Evolutionary conservation across 345 rosid species (phyloP), one percentile per base, ranked within the genome.

Genomic region (Populus alba): DNA sequence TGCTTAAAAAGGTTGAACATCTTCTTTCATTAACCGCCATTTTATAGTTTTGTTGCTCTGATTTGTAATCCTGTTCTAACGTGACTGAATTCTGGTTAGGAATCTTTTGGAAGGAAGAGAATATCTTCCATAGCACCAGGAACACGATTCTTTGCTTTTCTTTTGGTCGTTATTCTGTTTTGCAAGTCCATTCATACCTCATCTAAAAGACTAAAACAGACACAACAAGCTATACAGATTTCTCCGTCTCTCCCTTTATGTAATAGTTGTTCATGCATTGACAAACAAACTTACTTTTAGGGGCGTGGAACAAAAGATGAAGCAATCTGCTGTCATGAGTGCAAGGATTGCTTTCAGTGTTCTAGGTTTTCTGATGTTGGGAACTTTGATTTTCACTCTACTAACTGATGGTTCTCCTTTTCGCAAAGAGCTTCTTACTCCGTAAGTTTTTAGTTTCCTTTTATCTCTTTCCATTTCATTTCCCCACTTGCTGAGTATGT

Each of bases 351-450:
- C 82, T 71, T 95, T 95, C 81, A 83, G 85, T 83, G 75, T 79
- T 70, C 82, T 95, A 75, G 98, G 98, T 45, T 83, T 81, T 75
- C 66, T 92, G 79, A 92, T 93, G 97, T 66, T 89, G 68, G 92
- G 87, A 75, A 94, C 97, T 81, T 83, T 95, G 84, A 22, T 89
- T 76, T 93, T 88, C 85, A 91, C 96, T 62, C 41, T 89, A 70
- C 63, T 81, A 51, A 92, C 97, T 49, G 85, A 90, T 83, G 98
- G 99, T 75, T 87, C 91, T 38, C 99, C 98, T 79, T 95, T 95
- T 77, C 94, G 93, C 74, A 87, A 74, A 84, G 99, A 95, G 75
- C 93, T 95, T 39, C 68, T 88, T 3, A 90, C 91, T 70, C 99
- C 94, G 97, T 95, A 78, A 95, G 92, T 80, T 75, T 67, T 43